Percentiles rank a stretch among this genome's conserved stretches.
phyloP scores from a whole-genome alignment of 2,329 filamentous ascomycete species.

The Fusarium sambucinum region DNA sequence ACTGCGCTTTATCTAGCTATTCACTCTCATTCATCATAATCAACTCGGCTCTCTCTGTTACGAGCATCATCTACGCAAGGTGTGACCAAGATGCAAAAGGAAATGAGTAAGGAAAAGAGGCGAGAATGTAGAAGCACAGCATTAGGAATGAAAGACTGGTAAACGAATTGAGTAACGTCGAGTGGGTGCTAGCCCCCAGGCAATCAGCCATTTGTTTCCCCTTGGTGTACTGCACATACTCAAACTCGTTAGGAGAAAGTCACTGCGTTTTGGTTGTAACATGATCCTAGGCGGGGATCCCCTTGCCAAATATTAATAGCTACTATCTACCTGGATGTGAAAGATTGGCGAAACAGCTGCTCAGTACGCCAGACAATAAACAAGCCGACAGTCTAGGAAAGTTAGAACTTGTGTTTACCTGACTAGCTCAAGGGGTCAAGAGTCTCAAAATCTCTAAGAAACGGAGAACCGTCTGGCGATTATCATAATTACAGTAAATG shows the following conservation, averaged over 20 bases:
- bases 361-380: constrained; percentile 1
- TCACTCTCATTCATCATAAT: not conserved
- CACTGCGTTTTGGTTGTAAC: constrained; percentile 1
- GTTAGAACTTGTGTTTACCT: not conserved
- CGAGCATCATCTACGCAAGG: constrained; percentile 1
- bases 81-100: constrained; percentile 27
- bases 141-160: constrained; percentile 29
- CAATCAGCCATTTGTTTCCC: constrained; percentile 5
- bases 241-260: not conserved
- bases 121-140: constrained; percentile 37
- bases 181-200: not conserved
- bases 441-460: not conserved
- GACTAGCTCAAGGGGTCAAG: not conserved
- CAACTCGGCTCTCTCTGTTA: constrained; percentile 9
- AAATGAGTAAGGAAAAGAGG: constrained; percentile 17
- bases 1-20: not conserved
- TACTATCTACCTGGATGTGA: not conserved
- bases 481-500: constrained; percentile 20
- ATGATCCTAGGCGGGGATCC: constrained; percentile 11
- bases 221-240: not conserved
- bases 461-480: constrained; percentile 7
- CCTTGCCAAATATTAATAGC: constrained; percentile 8
- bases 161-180: constrained; percentile 33
- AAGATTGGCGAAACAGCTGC: constrained; percentile 10
- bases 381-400: not conserved